Percentiles rank a stretch among this genome's conserved stretches.
These are phyloP conservation scores for Diaporthe longicolla DNA, from an alignment of 2,329 filamentous ascomycete species.

Conservation along the genomic window DNA sequence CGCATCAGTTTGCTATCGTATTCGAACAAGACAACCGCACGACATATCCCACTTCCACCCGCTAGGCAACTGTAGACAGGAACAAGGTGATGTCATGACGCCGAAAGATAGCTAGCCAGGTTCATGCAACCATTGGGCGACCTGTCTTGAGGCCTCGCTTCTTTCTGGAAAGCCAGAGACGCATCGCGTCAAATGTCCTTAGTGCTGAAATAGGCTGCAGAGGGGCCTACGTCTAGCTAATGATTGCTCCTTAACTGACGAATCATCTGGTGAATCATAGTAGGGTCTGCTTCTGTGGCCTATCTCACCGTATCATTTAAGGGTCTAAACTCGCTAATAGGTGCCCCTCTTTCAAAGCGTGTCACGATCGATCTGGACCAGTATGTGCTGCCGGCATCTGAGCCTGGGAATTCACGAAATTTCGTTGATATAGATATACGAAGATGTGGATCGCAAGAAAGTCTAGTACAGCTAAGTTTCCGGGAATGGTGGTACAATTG, in stretches of 20 bases:
- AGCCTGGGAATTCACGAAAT: too few relatives aligned
- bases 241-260: not conserved
- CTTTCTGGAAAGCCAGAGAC: not conserved
- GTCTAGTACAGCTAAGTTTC: too few relatives aligned
- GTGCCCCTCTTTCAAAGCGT: too few relatives aligned
- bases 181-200: not conserved
- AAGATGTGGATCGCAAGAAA: rapidly evolving
- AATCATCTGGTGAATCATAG: too few relatives aligned
- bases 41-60: not conserved
- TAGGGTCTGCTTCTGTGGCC: too few relatives aligned
- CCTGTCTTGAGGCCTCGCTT: not conserved
- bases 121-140: not conserved
- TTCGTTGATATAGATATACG: too few relatives aligned
- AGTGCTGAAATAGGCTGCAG: not conserved
- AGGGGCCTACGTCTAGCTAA: not conserved
- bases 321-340: not conserved
- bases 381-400: not conserved
- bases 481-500: too few relatives aligned
- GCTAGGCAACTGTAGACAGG: not conserved
- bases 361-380: not conserved
- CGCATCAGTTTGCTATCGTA: not conserved
- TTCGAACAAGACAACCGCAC: not conserved
- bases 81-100: not conserved
- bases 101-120: not conserved
- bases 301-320: not conserved